Percentiles rank a stretch among this genome's conserved stretches.
Conservation (phyloP, 306 rosid species). For the Glycine tomentella region DNA sequence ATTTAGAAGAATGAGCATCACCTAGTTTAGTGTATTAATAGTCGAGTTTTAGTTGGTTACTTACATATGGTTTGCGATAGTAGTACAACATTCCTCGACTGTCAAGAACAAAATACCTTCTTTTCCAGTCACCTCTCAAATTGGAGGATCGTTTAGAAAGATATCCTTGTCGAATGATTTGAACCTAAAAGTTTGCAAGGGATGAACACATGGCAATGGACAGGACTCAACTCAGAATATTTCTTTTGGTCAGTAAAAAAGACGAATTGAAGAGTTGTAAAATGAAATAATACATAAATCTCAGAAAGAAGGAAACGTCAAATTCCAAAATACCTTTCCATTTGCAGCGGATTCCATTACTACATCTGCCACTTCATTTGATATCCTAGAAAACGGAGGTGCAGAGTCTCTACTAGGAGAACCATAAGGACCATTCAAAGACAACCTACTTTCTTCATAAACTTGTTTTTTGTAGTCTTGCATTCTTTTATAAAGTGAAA, state of each 20-base stretch:
- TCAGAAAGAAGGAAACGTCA: conserved; percentile 21
- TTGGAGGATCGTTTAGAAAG: conserved; percentile 88
- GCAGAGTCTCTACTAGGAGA: conserved; percentile 56
- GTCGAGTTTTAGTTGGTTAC: conserved; percentile 54
- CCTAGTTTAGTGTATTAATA: conserved; percentile 27
- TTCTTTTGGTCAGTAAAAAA: conserved; percentile 24
- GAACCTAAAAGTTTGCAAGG: conserved; percentile 59
- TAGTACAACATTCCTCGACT: conserved; percentile 82
- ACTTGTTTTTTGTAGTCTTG: conserved; percentile 69
- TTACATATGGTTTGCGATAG: conserved; percentile 85
- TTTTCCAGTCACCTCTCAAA: conserved; percentile 91
- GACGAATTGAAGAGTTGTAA: not conserved
- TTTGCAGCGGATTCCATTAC: conserved; percentile 74
- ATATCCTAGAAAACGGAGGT: conserved; percentile 62
- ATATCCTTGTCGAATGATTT: conserved; percentile 86
- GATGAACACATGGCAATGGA: conserved; percentile 37
- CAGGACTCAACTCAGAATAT: not conserved
- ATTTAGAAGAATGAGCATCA: conserved; percentile 39
- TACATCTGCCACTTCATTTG: conserved; percentile 69
- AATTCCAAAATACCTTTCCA: conserved; percentile 68
- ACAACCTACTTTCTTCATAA: conserved; percentile 63
- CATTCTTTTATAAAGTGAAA: conserved; percentile 69
- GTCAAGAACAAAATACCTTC: conserved; percentile 89
- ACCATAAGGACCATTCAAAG: conserved; percentile 59
- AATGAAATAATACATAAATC: conserved; percentile 10